Evolutionary conservation across 768 basidiomycete species (phyloP), one percentile per base, ranked within the genome.

Genomic region (Kwoniella newhampshirensis): DNA sequence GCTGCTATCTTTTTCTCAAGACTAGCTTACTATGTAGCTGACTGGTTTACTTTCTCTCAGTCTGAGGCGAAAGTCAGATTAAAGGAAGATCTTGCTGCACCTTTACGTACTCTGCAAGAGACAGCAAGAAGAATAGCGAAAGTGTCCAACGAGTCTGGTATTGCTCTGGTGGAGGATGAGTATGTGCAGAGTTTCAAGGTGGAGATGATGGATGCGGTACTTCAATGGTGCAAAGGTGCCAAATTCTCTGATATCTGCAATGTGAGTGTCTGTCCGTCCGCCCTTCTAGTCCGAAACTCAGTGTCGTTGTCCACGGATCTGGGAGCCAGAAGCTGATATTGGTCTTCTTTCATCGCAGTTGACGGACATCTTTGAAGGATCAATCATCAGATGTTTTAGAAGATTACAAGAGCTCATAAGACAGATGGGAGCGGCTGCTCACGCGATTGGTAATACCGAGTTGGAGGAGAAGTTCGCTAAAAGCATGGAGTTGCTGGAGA

Each of bases 161-260:
- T 99, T 3, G 78, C 86, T 0, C 75, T 98, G 43, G 85, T 88
- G 51, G 94, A 98, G 76, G 88, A 96, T 56, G 91, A 94, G 61
- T 99, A 99, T 75, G 90, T 99, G 1, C 82, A 86, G 51, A 91
- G 88, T 11, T 99, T 99, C 85, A 98, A 97, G 78, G 90, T 96
- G 18, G 94, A 97, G 71, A 84, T 99, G 47, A 99, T 98, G 92
- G 96, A 98, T 63, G 90, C 89, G 0, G 96, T 98, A 9, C 82
- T 91, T 32, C 88, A 91, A 60, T 99, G 96, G 96, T 98, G 94
- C 79, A 85, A 90, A n/a, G 96, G 96, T 3, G 89, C 92, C 15
- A 90, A 89, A 25, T 99, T 99, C 78, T 81, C 88, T 0, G 94
- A 99, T 23, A 91, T 97, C 54, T 91, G 89, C 83, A 96, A 96